Conservation (phyloP, 2,329 filamentous ascomycete genomes). For the Neonectria coccinea region DNA sequence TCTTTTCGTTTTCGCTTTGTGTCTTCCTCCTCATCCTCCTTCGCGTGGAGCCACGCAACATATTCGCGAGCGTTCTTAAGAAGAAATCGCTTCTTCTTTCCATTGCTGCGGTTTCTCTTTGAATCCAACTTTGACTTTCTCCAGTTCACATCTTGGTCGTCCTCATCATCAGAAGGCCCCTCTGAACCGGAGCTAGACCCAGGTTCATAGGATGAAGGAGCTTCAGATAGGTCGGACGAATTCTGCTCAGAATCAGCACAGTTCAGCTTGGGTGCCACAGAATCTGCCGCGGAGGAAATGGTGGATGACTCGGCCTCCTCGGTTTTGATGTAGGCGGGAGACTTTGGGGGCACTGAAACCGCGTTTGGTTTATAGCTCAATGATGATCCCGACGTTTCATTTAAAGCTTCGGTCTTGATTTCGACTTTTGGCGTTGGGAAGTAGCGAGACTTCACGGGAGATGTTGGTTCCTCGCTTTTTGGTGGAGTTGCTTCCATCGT, state of each 20-base stretch:
- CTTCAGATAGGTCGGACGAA: neutral
- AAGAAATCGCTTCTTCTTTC: neutral
- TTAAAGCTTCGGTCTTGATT: neutral
- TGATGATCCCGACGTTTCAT: neutral
- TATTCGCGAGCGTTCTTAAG: conserved; percentile 11
- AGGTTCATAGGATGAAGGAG: neutral
- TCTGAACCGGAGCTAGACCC: neutral
- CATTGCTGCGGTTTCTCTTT: neutral
- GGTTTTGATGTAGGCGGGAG: neutral
- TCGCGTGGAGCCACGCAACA: neutral
- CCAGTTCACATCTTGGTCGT: neutral
- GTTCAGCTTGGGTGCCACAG: neutral
- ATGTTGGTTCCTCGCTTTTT: neutral
- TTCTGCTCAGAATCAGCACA: neutral
- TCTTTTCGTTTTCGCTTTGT: conserved; percentile 17
- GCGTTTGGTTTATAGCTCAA: neutral
- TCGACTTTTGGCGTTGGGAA: neutral
- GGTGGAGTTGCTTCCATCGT: neutral
- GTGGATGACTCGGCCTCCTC: neutral
- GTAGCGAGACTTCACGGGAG: neutral
- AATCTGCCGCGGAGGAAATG: neutral
- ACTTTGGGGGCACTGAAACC: neutral
- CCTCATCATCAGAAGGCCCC: neutral
- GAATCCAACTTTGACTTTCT: neutral
- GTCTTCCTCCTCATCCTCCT: neutral